phyloP scores from a whole-genome alignment of 1,284 basidiomycete species.

The Rhodofomes roseus region DNA sequence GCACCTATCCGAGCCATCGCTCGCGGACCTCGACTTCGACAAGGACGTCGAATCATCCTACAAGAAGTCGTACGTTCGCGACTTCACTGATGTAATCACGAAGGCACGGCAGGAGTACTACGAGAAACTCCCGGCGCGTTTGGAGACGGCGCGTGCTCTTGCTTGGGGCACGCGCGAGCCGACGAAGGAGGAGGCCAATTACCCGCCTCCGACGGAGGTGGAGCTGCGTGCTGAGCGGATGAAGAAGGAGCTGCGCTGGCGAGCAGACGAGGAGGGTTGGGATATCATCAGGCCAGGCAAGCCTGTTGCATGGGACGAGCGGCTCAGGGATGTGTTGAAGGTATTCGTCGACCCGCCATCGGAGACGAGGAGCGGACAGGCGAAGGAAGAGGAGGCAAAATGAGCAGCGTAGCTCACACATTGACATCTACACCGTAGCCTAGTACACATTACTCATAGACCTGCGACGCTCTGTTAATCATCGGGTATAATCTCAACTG shows the following conservation, averaged over 20 bases:
- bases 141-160: constrained; percentile 77
- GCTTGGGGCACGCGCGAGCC: constrained; percentile 77
- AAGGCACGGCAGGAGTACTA: constrained; percentile 80
- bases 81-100: constrained; percentile 58
- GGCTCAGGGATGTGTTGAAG: constrained; percentile 62
- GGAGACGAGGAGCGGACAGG: constrained; percentile 6
- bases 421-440: not conserved
- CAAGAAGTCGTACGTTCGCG: constrained; percentile 59
- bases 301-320: constrained; percentile 73
- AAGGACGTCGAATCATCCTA: constrained; percentile 65
- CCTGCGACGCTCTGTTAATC: not conserved
- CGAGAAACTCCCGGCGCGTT: constrained; percentile 59
- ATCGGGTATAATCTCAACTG: constrained; percentile 33
- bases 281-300: constrained; percentile 65
- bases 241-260: constrained; percentile 87
- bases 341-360: constrained; percentile 52
- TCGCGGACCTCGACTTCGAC: constrained; percentile 75
- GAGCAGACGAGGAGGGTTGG: constrained; percentile 73
- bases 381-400: constrained; percentile 6
- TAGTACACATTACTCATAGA: constrained; percentile 1
- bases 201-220: constrained; percentile 85
- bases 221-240: constrained; percentile 81
- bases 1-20: constrained; percentile 20
- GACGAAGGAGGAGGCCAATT: constrained; percentile 78
- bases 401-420: not conserved